phyloP scores from a whole-genome alignment of 1,284 basidiomycete genomes.

The Vanrija humicola region DNA sequence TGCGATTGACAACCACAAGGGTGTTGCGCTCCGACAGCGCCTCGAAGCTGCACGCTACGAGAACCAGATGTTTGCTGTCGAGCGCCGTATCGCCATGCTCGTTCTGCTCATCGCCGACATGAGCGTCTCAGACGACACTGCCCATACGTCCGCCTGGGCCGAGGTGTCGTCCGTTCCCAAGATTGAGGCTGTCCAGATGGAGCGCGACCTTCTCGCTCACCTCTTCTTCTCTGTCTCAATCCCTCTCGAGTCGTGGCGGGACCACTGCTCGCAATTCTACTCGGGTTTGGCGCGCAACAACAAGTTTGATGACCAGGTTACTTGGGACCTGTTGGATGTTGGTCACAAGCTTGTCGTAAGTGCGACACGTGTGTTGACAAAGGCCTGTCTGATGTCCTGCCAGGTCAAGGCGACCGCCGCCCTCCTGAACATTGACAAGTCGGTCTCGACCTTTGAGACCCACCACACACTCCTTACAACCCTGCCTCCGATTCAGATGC shows the following conservation, averaged over 20 bases:
- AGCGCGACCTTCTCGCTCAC: constrained; percentile 1
- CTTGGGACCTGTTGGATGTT: constrained; percentile 3
- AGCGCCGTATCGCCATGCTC: constrained; percentile 11
- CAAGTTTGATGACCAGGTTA: constrained; percentile 1
- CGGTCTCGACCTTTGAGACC: not conserved
- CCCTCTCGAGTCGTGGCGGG: constrained; percentile 7
- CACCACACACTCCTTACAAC: not conserved
- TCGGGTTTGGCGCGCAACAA: constrained; percentile 1
- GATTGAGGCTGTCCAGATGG: constrained; percentile 2
- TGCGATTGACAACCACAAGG: constrained; percentile 4
- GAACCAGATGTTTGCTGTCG: constrained; percentile 5
- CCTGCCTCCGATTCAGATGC: too few species aligned
- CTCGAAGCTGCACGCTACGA: not conserved
- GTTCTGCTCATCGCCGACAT: constrained; percentile 7
- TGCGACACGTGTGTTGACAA: not conserved
- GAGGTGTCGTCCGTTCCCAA: constrained; percentile 1
- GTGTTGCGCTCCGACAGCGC: constrained; percentile 1
- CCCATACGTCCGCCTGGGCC: constrained; percentile 3
- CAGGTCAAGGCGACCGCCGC: not conserved
- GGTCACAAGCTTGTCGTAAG: constrained; percentile 6
- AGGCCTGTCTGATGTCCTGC: too few species aligned
- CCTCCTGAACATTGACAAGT: not conserved
- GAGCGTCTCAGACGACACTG: constrained; percentile 5
- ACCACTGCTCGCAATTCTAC: constrained; percentile 12
- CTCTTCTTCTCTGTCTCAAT: constrained; percentile 7